Conservation (phyloP, 2,329 filamentous ascomycete species). For the Diplodia corticola region DNA sequence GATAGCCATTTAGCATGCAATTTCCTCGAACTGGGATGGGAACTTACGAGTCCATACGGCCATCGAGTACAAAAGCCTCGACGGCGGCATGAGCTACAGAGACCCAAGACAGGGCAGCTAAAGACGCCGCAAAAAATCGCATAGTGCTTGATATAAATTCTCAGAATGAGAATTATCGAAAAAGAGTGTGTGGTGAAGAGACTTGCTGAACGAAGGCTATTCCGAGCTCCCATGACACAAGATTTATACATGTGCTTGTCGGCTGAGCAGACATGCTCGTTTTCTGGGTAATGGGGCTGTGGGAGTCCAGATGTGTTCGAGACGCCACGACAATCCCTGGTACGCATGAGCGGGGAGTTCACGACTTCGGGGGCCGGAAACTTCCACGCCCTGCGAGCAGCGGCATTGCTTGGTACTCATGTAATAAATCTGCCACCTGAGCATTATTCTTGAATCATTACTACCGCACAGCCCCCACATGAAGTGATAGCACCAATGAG, state of each 20-base stretch:
- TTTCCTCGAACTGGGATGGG: neutral
- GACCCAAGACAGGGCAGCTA: neutral
- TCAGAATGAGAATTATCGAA: neutral
- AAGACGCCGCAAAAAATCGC: neutral
- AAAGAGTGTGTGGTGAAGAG: neutral
- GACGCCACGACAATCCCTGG: neutral
- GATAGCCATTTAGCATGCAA: neutral
- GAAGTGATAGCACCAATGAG: neutral
- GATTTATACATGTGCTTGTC: neutral
- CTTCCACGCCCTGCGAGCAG: neutral
- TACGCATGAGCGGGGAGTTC: neutral
- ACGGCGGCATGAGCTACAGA: neutral
- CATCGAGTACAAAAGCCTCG: slow-evolving; percentile 31
- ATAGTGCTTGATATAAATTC: neutral
- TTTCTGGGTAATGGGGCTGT: neutral
- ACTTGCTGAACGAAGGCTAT: neutral
- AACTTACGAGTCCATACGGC: slow-evolving; percentile 33
- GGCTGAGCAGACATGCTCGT: neutral
- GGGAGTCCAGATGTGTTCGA: neutral
- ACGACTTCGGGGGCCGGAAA: neutral
- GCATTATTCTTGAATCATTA: neutral
- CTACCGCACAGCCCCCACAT: neutral
- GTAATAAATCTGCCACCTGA: neutral
- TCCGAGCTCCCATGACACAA: neutral
- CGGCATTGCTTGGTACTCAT: neutral